These are phyloP conservation scores for Cantharellus anzutake DNA, from an alignment of 768 basidiomycete species.

Conservation along the genomic window DNA sequence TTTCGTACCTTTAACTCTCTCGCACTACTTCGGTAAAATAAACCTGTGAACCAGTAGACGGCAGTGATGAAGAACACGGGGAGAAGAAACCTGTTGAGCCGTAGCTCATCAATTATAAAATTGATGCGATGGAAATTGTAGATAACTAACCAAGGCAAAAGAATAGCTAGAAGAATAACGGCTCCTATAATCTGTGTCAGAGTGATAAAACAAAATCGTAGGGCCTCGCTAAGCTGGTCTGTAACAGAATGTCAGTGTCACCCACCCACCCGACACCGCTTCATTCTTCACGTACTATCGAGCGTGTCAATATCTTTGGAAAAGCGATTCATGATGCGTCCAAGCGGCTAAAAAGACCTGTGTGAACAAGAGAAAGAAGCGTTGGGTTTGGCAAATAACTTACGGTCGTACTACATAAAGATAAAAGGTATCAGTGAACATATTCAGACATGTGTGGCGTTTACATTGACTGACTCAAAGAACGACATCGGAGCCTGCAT, in stretches of 20 bases:
- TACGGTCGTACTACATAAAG: conserved; percentile 20
- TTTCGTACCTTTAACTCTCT: conserved; percentile 9
- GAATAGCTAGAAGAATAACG: conserved; percentile 3
- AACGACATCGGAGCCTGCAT: conserved; percentile 43
- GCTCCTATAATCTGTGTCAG: not conserved
- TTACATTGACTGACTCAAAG: conserved; percentile 54
- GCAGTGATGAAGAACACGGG: conserved; percentile 9
- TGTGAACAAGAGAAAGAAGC: conserved; percentile 21
- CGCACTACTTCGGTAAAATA: conserved; percentile 9
- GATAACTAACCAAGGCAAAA: not conserved
- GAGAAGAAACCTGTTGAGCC: conserved; percentile 5
- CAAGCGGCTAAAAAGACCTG: conserved; percentile 13
- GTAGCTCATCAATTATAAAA: not conserved
- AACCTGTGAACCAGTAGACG: conserved; percentile 8
- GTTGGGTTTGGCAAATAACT: conserved; percentile 3
- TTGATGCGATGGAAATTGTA: not conserved
- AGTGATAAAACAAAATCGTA: not conserved
- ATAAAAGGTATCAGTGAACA: conserved; percentile 36
- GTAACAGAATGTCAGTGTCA: not conserved
- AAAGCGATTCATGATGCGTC: conserved; percentile 1
- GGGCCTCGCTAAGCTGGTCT: not conserved
- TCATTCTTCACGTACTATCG: conserved; percentile 17
- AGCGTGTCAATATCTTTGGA: conserved; percentile 16
- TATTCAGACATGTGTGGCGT: conserved; percentile 38
- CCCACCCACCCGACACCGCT: not conserved